Evolutionary conservation across 2,329 filamentous ascomycete genomes (phyloP).

Genomic region (Graphilbum fragrans): DNA sequence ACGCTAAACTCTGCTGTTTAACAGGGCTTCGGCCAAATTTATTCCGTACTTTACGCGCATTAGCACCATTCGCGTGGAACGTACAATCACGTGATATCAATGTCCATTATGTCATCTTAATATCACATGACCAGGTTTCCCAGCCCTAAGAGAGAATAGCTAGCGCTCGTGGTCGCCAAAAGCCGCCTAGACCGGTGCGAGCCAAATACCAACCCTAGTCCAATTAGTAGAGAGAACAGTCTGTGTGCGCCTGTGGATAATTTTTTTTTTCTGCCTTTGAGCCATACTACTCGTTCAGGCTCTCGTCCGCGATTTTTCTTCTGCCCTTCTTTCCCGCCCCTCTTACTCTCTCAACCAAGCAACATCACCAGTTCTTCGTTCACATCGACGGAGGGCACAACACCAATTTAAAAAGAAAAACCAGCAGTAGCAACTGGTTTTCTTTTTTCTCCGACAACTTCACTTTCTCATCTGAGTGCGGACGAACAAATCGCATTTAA

Average conservation of each 20-base stretch:
- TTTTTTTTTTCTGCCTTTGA: conserved; percentile 7
- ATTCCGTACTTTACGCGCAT: too few species aligned
- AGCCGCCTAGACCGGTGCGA: not conserved
- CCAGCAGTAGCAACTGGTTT: conserved; percentile 3
- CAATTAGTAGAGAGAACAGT: conserved; percentile 4
- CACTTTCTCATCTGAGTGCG: conserved; percentile 5
- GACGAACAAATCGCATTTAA: conserved; percentile 14
- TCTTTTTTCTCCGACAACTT: conserved; percentile 2
- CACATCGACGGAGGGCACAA: not conserved
- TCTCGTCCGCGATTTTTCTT: not conserved
- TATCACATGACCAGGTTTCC: not conserved
- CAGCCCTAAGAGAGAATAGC: not conserved
- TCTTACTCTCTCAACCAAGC: not conserved
- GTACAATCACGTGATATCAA: too few species aligned
- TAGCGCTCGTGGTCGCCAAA: not conserved
- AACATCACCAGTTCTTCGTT: not conserved
- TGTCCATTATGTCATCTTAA: too few species aligned
- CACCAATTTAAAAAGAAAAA: conserved; percentile 1
- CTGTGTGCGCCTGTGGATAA: conserved; percentile 4
- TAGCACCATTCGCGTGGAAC: too few species aligned
- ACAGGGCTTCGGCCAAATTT: too few species aligned
- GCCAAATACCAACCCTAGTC: conserved; percentile 8
- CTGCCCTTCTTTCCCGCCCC: not conserved
- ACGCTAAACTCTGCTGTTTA: too few species aligned
- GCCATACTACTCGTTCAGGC: not conserved